Base-by-base conservation (phyloP, 2,329 filamentous ascomycete genomes). In the Sclerotinia subarctica region DNA sequence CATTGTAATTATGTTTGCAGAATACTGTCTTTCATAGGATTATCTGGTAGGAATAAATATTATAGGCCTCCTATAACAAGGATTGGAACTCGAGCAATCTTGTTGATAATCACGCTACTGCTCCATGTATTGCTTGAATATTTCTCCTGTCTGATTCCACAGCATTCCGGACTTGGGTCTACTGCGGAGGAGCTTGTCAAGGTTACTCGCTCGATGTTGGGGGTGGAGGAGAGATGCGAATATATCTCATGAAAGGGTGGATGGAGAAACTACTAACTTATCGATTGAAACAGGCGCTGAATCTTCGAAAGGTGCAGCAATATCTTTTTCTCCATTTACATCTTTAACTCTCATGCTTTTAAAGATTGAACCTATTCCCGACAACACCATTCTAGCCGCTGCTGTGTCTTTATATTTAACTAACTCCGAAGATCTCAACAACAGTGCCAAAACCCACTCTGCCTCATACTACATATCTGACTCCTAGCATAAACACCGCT, bases 101-200 rank as follows among this genome's bases (percentile, higher is more conserved):
- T 64, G 15, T n/a, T 64, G 2, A 19, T 29, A 5, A 26, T 26
- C 13, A 54, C 35, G 10, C 44, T 64, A 5, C 17, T 64, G 5
- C n/a, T 64, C n/a, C 54, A 54, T 6, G n/a, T 24, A n/a, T 2
- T 64, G 35, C 35, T 64, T 6, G 49, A 64, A 29, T 64, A 54
- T 44, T 42, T 49, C 19, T 64, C 35, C 13, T 35, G 44, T 64
- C 17, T 64, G 17, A 64, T 64, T 21, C 49, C 47, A 64, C 32
- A 64, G 19, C 47, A 64, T 21, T 42, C n/a, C 11, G 62, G 62
- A 21, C 44, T 64, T 44, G 49, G 49, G 2, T 47, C 44, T 35
- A 15, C 11, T 17, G 26, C 19, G 4, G 26, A 47, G 3, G 26
- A 32, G 21, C 5, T 60, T n/a, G 44, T n/a, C 19, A 47, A 60